phyloP scores from a whole-genome alignment of 1,284 basidiomycete genomes.

The Stygiomarasmius scandens region DNA sequence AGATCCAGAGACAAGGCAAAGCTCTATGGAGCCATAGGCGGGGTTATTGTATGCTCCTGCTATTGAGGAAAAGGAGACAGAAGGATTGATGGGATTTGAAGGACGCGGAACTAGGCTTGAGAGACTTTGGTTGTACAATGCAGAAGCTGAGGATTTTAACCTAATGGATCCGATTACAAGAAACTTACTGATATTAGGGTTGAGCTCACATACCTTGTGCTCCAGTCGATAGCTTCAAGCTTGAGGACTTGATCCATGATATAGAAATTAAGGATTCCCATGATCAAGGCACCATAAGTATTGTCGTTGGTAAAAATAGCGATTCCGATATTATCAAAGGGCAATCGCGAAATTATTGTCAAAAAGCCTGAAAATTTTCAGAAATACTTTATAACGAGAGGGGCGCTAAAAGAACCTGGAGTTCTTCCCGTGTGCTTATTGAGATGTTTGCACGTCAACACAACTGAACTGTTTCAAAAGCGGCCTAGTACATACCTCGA shows the following conservation, averaged over 20 bases:
- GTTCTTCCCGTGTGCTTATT: constrained; percentile 23
- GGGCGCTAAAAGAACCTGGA: constrained; percentile 16
- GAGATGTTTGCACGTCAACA: not conserved
- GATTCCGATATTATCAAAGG: constrained; percentile 25
- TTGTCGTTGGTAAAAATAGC: constrained; percentile 11
- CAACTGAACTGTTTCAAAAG: not conserved
- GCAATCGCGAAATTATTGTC: constrained; percentile 24
- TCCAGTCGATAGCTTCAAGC: constrained; percentile 21
- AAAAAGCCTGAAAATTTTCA: constrained; percentile 22
- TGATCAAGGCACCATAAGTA: not conserved
- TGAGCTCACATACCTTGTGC: constrained; percentile 12
- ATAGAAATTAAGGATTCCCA: constrained; percentile 17
- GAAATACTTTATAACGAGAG: not conserved
- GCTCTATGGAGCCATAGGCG: constrained; percentile 20
- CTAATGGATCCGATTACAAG: not conserved
- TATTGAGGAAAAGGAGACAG: not conserved
- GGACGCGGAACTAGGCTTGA: constrained; percentile 10
- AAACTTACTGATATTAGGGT: not conserved
- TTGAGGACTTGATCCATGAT: constrained; percentile 20
- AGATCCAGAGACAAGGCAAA: constrained; percentile 14
- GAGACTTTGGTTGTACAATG: not conserved
- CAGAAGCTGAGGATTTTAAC: not conserved
- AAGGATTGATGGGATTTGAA: constrained; percentile 6
- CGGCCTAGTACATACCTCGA: constrained; percentile 4
- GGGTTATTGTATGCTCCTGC: constrained; percentile 20